A percentile compares a stretch with the other conserved stretches of the same genome.
phyloP scores from a whole-genome alignment of 106 monocot genomes.

The Posidonia australis region DNA sequence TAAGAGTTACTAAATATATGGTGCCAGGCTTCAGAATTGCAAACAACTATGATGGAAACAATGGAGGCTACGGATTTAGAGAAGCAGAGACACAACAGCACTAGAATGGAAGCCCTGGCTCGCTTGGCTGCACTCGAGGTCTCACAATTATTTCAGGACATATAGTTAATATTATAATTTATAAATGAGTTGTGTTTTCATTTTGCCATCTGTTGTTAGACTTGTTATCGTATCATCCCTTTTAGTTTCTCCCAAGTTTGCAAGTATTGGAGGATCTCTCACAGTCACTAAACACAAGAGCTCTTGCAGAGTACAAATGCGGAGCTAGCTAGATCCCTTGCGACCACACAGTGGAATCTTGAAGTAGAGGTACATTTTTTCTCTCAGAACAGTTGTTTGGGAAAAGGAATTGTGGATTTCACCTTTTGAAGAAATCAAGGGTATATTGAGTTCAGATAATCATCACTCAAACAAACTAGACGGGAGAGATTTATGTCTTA shows the following conservation, averaged over 20 bases:
- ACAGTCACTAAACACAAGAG: conserved; percentile 11
- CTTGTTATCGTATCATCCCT: background rate
- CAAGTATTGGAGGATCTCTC: background rate
- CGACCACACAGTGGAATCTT: conserved; percentile 68
- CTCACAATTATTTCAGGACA: background rate
- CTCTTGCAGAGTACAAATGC: conserved; percentile 57
- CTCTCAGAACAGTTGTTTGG: no score
- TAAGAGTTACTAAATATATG: background rate
- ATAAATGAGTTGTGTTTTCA: background rate
- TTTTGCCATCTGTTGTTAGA: background rate
- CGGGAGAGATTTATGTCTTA: no score
- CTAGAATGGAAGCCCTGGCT: conserved; percentile 89
- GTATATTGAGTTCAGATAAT: background rate
- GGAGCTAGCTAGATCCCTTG: conserved; percentile 67
- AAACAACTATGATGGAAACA: conserved; percentile 63
- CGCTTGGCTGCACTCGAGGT: conserved; percentile 76
- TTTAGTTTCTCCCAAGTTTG: background rate
- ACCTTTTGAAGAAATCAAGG: no score
- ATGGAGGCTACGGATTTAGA: conserved; percentile 86
- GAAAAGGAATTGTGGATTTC: no score
- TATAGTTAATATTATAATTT: background rate
- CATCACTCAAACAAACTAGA: no score
- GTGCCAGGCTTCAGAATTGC: conserved; percentile 73
- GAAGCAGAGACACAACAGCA: conserved; percentile 82
- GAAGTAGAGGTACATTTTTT: conserved; percentile 41